Evolutionary conservation across 495 filamentous ascomycete species (phyloP), one percentile per base, ranked within the genome.

Genomic region (Terfezia boudieri): DNA sequence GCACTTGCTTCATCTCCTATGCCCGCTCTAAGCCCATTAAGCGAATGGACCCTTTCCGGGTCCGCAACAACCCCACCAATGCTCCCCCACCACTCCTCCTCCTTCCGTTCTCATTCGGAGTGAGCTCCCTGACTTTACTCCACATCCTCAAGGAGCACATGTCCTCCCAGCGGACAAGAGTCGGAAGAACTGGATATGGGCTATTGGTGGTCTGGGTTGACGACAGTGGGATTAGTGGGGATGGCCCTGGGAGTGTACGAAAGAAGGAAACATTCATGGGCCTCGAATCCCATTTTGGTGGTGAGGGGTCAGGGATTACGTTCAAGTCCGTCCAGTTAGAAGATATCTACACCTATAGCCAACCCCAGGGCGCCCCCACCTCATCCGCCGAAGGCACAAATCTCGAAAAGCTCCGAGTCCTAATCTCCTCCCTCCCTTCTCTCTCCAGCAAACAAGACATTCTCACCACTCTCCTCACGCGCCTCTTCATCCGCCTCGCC

Each of bases 41-140:
- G 60, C 83, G 84, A 43, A 82, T 89, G 71, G 82, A 84, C 61
- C 71, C 69, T 49, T 82, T 78, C 66, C 66, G 61, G 64, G 69
- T 59, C 51, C 61, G 58, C 60, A 66, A 58, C 57, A 67, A 56
- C 50, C 59, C 60, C 52, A 59, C 64, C 50, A 60, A 65, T 49
- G 61, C 66, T 48, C 51, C 66, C 36, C 68, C 72, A 53, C 69
- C 70, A 51, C 75, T 71, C 51, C 71, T 93, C 26, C 71, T 94
- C 2, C 67, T 96, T 12, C 84, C 86, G 1, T 60, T 94, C 4
- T 94, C 87, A 1, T 78, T 86, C 57, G 90, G 92, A 0, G 71
- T 83, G 3, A 90, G 82, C 9, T 95, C 89, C 0, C 73, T 79
- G n/a, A 72, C 76, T 8, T 69, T 98, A 22, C 67, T 96, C 35